Evolutionary conservation across 2,329 filamentous ascomycete species (phyloP), one percentile per base, ranked within the genome.

Genomic region (Clonostachys byssicola): DNA sequence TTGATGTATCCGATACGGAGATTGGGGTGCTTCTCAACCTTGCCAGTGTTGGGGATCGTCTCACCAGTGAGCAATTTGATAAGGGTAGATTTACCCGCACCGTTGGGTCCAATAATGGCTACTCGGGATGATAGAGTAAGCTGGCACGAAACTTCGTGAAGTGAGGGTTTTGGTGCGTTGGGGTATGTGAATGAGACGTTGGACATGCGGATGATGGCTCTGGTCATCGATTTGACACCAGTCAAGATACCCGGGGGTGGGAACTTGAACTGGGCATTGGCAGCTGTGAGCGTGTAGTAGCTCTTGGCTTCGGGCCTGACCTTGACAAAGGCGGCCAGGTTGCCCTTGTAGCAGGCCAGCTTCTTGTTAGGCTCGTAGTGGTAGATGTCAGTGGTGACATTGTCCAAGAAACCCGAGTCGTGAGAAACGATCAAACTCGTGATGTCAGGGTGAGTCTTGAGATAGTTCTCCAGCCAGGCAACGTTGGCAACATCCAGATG

Each of bases 1-100:
- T 97, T 97, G 75, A 99, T 97, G 76, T 99, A 99, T 47, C 94
- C 94, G 60, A 99, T 96, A 78, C 94, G 92, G 62, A 99, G 73
- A 68, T 99, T 99, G 56, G 94, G 94, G 67, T 99, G 94, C 77
- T 97, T 97, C 77, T 97, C 92, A 20, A 99, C 94, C 64, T 85
- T 89, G 53, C 94, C 94, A 17, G 71, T 70, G 52, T 87, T 87
- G 14, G 89, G 94, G 55, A 96, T 86, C 17, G 85, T 83, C 68
- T 97, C 94, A 56, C 92, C 94, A 12, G 94, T 99, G 49, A 99
- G 78, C 50, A 99, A 78, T 76, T 99, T 99, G 74, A 99, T 96
- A 52, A 99, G 83, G 0, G 94, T 99, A 12, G 92, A 96, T 72
- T 99, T 99, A 64, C 94, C 94, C 40, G 94, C 94, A 80, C 94